phyloP scores from a whole-genome alignment of 345 rosid species.

The Mangifera indica region DNA sequence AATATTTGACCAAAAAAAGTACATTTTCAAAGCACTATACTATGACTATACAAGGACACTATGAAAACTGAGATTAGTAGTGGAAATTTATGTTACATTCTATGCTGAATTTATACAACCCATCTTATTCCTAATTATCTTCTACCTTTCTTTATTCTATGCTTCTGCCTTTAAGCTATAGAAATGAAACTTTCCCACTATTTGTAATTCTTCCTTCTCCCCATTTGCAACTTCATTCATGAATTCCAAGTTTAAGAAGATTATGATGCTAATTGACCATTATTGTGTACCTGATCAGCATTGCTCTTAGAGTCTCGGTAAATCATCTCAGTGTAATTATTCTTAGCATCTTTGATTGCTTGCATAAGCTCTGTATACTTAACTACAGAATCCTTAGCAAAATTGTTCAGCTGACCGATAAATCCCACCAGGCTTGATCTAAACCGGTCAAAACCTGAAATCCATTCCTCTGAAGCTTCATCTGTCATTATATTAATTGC shows the following conservation, averaged over 20 bases:
- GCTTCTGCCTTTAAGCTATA: neutral
- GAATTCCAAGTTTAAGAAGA: slow-evolving; percentile 14
- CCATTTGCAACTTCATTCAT: neutral
- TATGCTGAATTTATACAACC: no score
- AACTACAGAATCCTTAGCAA: slow-evolving; percentile 51
- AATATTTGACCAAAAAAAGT: no score
- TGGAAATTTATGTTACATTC: no score
- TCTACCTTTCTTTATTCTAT: neutral
- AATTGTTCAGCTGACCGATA: slow-evolving; percentile 51
- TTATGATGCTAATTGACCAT: slow-evolving; percentile 36
- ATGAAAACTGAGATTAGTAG: no score
- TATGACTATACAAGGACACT: no score
- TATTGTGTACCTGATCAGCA: slow-evolving; percentile 25
- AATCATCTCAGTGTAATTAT: slow-evolving; percentile 33
- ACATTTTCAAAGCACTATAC: no score
- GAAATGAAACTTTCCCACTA: neutral
- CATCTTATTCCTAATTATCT: no score
- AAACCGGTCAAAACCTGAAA: slow-evolving; percentile 56
- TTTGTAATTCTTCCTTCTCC: neutral
- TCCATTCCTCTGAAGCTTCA: slow-evolving; percentile 52
- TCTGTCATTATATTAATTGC: slow-evolving; percentile 44
- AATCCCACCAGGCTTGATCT: slow-evolving; percentile 52
- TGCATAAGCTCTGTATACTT: slow-evolving; percentile 48
- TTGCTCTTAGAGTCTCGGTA: slow-evolving; percentile 45
- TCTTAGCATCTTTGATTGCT: slow-evolving; percentile 50